Evolutionary conservation across 495 filamentous ascomycete species (phyloP).

Genomic region (Aspergillus cavernicola): DNA sequence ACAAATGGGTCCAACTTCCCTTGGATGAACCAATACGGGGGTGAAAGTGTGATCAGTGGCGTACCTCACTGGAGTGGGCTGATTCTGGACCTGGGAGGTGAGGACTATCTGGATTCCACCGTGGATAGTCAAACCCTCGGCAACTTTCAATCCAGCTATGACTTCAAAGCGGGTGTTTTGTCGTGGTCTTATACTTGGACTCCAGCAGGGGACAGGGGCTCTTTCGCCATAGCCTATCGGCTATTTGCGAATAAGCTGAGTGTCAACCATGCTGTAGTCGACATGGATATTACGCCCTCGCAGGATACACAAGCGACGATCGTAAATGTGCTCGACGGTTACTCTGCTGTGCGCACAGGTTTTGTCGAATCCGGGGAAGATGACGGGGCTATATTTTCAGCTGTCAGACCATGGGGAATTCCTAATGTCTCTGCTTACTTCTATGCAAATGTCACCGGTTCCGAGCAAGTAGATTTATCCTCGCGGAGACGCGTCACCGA

Average conservation of each 20-base stretch:
- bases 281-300: constrained; percentile 51
- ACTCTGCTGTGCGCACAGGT: constrained; percentile 53
- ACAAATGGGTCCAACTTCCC: constrained; percentile 65
- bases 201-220: constrained; percentile 45
- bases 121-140: constrained; percentile 57
- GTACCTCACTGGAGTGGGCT: constrained; percentile 68
- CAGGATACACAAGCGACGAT: constrained; percentile 45
- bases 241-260: constrained; percentile 60
- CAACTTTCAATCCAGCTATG: constrained; percentile 58
- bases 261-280: constrained; percentile 60
- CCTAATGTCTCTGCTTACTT: constrained; percentile 57
- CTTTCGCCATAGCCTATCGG: constrained; percentile 55
- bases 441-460: constrained; percentile 47
- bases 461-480: constrained; percentile 42
- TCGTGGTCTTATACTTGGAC: constrained; percentile 67
- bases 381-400: constrained; percentile 49
- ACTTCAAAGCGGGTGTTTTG: constrained; percentile 59
- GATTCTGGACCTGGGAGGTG: constrained; percentile 53
- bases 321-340: constrained; percentile 57
- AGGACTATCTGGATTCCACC: constrained; percentile 55
- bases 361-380: constrained; percentile 51
- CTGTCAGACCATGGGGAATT: constrained; percentile 54
- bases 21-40: constrained; percentile 69
- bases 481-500: constrained; percentile 40
- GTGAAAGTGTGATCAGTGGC: constrained; percentile 69